A percentile compares a stretch with the other conserved stretches of the same genome.
Evolutionary conservation across 2,329 filamentous ascomycete genomes (phyloP).

Genomic region (Pseudogymnoascus pannorum): DNA sequence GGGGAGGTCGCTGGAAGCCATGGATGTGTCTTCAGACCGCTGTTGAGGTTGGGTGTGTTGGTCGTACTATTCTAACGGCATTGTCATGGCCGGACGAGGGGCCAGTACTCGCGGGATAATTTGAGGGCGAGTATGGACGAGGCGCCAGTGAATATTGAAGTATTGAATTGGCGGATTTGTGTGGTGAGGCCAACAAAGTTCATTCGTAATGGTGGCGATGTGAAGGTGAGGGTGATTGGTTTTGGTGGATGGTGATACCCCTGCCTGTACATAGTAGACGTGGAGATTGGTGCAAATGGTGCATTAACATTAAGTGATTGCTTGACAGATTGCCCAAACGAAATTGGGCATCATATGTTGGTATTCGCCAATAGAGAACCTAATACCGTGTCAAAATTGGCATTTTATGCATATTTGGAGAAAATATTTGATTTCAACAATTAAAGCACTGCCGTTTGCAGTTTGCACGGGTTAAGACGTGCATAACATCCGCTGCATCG

Average conservation of each 20-base stretch:
- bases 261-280: conserved; percentile 1
- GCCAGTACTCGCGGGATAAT: conserved; percentile 1
- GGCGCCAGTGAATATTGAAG: not conserved
- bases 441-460: not conserved
- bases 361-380: not conserved
- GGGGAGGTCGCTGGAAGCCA: conserved; percentile 37
- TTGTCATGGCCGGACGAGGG: conserved; percentile 1
- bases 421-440: not conserved
- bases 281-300: not conserved
- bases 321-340: not conserved
- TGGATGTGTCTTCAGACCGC: conserved; percentile 27
- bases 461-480: not conserved
- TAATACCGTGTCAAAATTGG: not conserved
- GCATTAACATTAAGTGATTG: not conserved
- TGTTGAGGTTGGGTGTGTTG: not conserved
- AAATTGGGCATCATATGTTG: not conserved
- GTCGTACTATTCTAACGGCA: not conserved
- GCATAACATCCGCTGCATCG: not conserved
- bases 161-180: not conserved
- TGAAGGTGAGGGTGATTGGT: conserved; percentile 4
- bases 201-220: conserved; percentile 6
- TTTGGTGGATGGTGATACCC: conserved; percentile 5
- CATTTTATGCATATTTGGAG: not conserved
- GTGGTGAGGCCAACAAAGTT: not conserved
- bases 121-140: not conserved